Base-by-base conservation (phyloP, 2,329 filamentous ascomycete genomes). In the Fusarium sp. region DNA sequence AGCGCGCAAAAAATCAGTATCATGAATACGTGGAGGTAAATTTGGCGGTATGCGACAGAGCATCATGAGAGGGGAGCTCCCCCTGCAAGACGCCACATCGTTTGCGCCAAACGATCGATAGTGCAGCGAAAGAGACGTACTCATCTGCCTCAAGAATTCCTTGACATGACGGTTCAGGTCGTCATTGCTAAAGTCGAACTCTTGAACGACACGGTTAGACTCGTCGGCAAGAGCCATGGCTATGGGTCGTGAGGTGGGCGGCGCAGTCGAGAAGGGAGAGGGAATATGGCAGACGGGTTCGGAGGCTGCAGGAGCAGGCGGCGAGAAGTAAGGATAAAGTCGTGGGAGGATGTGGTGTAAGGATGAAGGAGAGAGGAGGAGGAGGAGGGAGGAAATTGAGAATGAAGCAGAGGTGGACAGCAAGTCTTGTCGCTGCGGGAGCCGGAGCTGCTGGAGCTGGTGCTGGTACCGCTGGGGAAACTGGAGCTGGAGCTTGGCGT, bases 101-200 rank as follows among this genome's bases (percentile, higher is more conserved):
- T 50, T 56, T 61, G 25, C n/a, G 20, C 54, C 54, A 25, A 25
- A 57, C 20, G 61, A 30, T 27, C 27, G 27, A 27, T 27, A 27
- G 52, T 64, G 64, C 27, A 54, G 57, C 25, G 61, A 43, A 27
- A 39, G 50, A 37, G 64, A 83, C 84, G 66, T 84, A 88, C 93
- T 87, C 92, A 98, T 95, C 86, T 98, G 92, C 71, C 88, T 87
- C 75, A 98, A 89, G 81, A 98, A 99, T 83, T 98, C 95, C 74
- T 91, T 87, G 71, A 98, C 95, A 75, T 92, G 94, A 79, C 88
- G 90, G 82, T 95, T 94, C 80, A 98, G 89, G 83, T 95, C 89
- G 63, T 92, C 90, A 78, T 95, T 89, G 70, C 91, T 88, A 84
- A 95, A 96, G 64, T 97, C 94, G 85, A 98, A 98, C 83, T 97